Evolutionary conservation across 2,329 filamentous ascomycete species (phyloP).

Genomic region (Fusarium virguliforme): DNA sequence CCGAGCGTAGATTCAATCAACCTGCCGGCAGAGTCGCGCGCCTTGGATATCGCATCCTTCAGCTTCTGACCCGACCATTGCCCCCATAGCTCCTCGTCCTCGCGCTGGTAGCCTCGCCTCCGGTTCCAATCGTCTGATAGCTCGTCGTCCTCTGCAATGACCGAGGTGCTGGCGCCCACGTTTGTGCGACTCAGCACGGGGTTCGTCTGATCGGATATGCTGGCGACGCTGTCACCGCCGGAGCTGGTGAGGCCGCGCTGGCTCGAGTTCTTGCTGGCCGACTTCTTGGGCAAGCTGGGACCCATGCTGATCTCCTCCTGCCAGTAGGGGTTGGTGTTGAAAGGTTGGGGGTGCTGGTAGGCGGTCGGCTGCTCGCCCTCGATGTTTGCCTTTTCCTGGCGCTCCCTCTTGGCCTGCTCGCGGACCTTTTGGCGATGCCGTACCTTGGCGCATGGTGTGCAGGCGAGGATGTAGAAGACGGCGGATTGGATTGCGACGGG

Average conservation of each 20-base stretch:
- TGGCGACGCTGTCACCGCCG: constrained; percentile 67
- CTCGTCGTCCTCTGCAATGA: constrained; percentile 58
- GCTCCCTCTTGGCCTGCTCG: constrained; percentile 78
- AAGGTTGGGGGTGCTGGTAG: constrained; percentile 86
- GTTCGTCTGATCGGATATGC: constrained; percentile 59
- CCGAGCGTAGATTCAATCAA: constrained; percentile 68
- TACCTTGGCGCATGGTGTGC: constrained; percentile 83
- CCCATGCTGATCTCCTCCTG: constrained; percentile 87
- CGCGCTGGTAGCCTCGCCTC: constrained; percentile 82
- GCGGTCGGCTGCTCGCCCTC: constrained; percentile 79
- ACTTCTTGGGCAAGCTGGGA: constrained; percentile 79
- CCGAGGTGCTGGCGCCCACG: constrained; percentile 52
- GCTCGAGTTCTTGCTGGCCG: constrained; percentile 71
- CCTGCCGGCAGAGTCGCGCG: constrained; percentile 69
- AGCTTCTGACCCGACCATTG: constrained; percentile 71
- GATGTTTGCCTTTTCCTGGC: constrained; percentile 75
- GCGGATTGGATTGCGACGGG: constrained; percentile 79
- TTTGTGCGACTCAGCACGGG: constrained; percentile 57
- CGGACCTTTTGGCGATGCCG: constrained; percentile 79
- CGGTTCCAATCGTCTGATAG: constrained; percentile 77
- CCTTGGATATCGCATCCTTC: constrained; percentile 73
- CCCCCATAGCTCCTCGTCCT: constrained; percentile 91
- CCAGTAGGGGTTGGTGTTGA: constrained; percentile 92
- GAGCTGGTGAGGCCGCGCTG: constrained; percentile 73
- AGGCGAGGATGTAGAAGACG: constrained; percentile 84